Evolutionary conservation across 345 rosid genomes (phyloP).

Genomic region (Cardiospermum halicacabum): DNA sequence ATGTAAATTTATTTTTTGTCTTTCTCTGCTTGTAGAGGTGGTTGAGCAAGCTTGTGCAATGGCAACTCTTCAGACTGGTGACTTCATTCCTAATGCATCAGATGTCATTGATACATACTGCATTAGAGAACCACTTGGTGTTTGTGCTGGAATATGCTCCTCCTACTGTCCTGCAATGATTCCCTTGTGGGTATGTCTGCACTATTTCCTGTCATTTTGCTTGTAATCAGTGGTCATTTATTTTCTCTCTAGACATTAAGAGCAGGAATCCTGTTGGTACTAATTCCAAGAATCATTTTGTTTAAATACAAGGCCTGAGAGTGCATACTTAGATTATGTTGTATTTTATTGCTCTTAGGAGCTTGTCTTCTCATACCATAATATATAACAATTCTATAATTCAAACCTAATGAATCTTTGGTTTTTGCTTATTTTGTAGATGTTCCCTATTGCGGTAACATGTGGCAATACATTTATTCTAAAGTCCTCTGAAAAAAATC

Average conservation of each 20-base stretch:
- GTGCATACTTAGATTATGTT: not conserved
- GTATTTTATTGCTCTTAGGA: not conserved
- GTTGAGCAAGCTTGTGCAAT: slow-evolving; percentile 48
- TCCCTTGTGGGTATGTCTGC: slow-evolving; percentile 39
- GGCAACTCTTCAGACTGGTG: slow-evolving; percentile 37
- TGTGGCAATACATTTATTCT: slow-evolving; percentile 45
- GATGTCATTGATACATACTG: slow-evolving; percentile 40
- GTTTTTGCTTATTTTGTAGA: slow-evolving; percentile 36
- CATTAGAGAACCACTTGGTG: slow-evolving; percentile 41
- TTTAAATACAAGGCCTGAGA: not conserved
- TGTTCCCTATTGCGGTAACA: slow-evolving; percentile 40
- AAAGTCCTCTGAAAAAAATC: slow-evolving; percentile 38
- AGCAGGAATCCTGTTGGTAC: not conserved
- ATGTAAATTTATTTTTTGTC: slow-evolving; percentile 9
- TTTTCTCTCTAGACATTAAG: not conserved
- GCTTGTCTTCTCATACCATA: not conserved
- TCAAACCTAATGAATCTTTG: not conserved
- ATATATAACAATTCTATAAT: not conserved
- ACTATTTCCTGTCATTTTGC: slow-evolving; percentile 15
- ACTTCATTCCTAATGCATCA: slow-evolving; percentile 36
- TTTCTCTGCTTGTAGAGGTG: slow-evolving; percentile 27
- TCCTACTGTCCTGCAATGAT: slow-evolving; percentile 32
- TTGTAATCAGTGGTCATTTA: slow-evolving; percentile 2
- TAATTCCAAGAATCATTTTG: not conserved
- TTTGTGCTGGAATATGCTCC: slow-evolving; percentile 45